Evolutionary conservation across 2,329 filamentous ascomycete species (phyloP), one percentile per base, ranked within the genome.

Genomic region (Apiospora marii): DNA sequence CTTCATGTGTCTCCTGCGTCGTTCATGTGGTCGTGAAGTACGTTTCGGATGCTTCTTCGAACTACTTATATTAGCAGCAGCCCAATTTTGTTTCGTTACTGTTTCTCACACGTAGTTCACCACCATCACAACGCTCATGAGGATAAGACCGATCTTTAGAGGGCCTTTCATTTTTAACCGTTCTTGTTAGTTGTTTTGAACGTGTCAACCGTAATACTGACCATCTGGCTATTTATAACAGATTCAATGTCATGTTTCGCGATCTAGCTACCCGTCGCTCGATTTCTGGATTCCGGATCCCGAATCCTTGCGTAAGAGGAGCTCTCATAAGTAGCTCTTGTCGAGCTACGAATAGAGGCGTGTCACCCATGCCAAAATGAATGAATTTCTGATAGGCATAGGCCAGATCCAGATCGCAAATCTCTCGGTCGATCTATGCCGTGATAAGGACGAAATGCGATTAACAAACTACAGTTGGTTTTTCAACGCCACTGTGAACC

Each of bases 71-170:
- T 58, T 58, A 58, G 13, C 4, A 58, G 24, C 51, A 58, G 14
- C 7, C 27, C 13, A 34, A 30, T 34, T 49, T 58, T 13, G n/a
- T 58, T 58, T 30, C 27, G 27, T 58, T 58, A 13, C 27, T 58
- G 13, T 58, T 58, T 58, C 24, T 58, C 19, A 58, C 24, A 34
- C n/a, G 27, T 58, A 58, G 27, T 58, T n/a, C 13, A 58, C 14
- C 14, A 58, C 51, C 13, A 58, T 58, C 13, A 58, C 24, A 58
- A 58, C 7, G 13, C 51, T 58, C 13, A 58, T 58, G 16, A 53
- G 49, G 51, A 58, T 58, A 19, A 58, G 51, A 58, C 51, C 51
- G 51, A 58, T 30, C 51, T 58, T 58, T 34, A 58, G 13, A 58
- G 27, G 27, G 51, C 24, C 51, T 34, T 58, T 58, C 13, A 58